A percentile compares a stretch with the other conserved stretches of the same genome.
Evolutionary conservation across 768 basidiomycete genomes (phyloP).

Genomic region (Auriscalpium vulgare): DNA sequence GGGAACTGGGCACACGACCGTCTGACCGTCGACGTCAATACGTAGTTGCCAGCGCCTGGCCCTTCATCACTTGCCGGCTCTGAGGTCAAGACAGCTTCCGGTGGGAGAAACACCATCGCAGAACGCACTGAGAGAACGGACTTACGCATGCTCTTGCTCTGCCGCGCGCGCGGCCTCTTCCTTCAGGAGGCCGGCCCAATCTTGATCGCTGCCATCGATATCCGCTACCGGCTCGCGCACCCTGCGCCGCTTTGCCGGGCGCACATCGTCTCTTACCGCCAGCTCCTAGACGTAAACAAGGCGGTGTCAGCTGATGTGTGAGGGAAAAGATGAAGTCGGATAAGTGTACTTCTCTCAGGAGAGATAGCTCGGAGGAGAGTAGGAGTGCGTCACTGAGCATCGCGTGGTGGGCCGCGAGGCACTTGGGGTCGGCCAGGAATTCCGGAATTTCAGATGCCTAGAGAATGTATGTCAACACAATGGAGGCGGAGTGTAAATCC

Average conservation of each 20-base stretch:
- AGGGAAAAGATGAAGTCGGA: constrained; percentile 4
- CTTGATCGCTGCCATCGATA: constrained; percentile 13
- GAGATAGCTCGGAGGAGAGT: constrained; percentile 60
- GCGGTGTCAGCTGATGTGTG: background rate
- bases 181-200: constrained; percentile 10
- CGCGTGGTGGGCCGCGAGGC: constrained; percentile 37
- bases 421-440: constrained; percentile 26
- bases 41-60: constrained; percentile 21
- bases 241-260: constrained; percentile 12
- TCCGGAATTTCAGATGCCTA: constrained; percentile 27
- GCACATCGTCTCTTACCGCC: constrained; percentile 3
- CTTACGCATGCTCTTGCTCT: constrained; percentile 14
- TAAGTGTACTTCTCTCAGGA: constrained; percentile 56
- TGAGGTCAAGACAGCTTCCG: too few relatives aligned
- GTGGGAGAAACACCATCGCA: too few relatives aligned
- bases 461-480: constrained; percentile 17
- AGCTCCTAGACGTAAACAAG: constrained; percentile 12
- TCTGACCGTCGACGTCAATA: too few relatives aligned
- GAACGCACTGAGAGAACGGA: constrained; percentile 22
- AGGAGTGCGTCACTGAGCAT: constrained; percentile 53
- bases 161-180: constrained; percentile 11
- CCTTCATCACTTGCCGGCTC: background rate
- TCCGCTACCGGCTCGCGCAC: constrained; percentile 5
- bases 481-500: constrained; percentile 18
- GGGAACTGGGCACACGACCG: too few relatives aligned